A percentile compares a stretch with the other conserved stretches of the same genome.
Conservation (phyloP, 306 rosid genomes). For the Rosa persica region DNA sequence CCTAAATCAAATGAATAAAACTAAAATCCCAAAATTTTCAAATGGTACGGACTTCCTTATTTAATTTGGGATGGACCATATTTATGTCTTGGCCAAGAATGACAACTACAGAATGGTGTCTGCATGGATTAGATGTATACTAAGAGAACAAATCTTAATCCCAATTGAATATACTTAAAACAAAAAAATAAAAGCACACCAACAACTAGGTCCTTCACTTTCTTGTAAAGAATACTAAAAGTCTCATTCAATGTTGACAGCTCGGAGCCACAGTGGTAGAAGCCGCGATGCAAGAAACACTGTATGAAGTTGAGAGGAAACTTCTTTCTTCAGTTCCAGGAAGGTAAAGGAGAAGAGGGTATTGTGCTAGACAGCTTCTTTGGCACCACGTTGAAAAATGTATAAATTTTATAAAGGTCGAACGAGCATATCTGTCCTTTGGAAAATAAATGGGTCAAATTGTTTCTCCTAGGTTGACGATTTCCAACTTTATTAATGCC, state of each 20-base stretch:
- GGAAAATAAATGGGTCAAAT: neutral
- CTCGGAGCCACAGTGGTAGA: slow-evolving; percentile 27
- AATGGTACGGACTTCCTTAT: neutral
- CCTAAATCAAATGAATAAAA: neutral
- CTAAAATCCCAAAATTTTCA: neutral
- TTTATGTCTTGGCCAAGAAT: neutral
- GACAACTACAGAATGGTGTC: neutral
- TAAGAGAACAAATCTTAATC: neutral
- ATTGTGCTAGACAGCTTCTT: neutral
- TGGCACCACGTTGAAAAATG: neutral
- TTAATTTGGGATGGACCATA: neutral
- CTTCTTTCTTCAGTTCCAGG: slow-evolving; percentile 17
- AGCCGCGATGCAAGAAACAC: slow-evolving; percentile 18
- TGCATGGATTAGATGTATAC: neutral
- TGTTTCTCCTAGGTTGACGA: neutral
- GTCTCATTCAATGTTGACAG: slow-evolving; percentile 14
- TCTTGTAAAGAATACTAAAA: neutral
- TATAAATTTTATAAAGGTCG: neutral
- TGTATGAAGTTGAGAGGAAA: slow-evolving; percentile 30
- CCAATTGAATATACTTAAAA: neutral
- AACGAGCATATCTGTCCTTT: neutral
- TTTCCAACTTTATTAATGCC: neutral
- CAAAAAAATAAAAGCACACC: neutral
- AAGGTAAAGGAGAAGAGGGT: neutral
- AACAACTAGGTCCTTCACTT: neutral